Base-by-base conservation (phyloP, 2,329 filamentous ascomycete species). In the Sporothrix dimorphospora region DNA sequence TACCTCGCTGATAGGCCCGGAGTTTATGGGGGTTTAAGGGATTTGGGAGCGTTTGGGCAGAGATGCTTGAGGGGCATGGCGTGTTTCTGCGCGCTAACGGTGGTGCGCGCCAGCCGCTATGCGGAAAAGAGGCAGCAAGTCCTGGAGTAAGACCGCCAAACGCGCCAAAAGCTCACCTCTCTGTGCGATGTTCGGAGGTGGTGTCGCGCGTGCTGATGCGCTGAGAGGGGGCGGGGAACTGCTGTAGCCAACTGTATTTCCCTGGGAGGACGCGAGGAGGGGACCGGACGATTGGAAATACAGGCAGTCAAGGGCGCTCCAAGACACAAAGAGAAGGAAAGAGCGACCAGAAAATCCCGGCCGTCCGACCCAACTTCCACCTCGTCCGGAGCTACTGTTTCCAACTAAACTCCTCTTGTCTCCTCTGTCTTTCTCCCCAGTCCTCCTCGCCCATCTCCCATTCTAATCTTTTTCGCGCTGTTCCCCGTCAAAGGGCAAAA, bases 61-160 rank as follows among this genome's bases (percentile, higher is more conserved):
- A 40, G 34, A 63, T 27, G 59, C 63, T 38, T 51, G 51, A 24
- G 42, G 45, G 6, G 30, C 21, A 72, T 72, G 71, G 71, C 71
- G 67, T 70, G 57, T 63, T 72, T 65, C 51, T 49, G n/a, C 53
- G 67, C 38, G 38, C 51, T 72, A 42, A 21, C 34, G 55, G 24
- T 34, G 12, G 51, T 42, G 66, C 14, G 38, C 49, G 51, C 51
- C 24, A 27, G 47, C 40, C 63, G 45, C 61, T 45, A 19, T 42
- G 38, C 61, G n/a, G 38, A 30, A 21, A 67, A 9, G 9, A 38
- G 63, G 63, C 63, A 67, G 27, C 45, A 51, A 34, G 63, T 67
- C 45, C 24, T 49, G 24, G 42, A 67, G 7, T 38, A 11, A 21
- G 19, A 21, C 42, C 59, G 19, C 59, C 59, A 63, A 45, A 49